Base-by-base conservation (phyloP, 2,329 filamentous ascomycete species). In the Phialemonium atrogriseum region DNA sequence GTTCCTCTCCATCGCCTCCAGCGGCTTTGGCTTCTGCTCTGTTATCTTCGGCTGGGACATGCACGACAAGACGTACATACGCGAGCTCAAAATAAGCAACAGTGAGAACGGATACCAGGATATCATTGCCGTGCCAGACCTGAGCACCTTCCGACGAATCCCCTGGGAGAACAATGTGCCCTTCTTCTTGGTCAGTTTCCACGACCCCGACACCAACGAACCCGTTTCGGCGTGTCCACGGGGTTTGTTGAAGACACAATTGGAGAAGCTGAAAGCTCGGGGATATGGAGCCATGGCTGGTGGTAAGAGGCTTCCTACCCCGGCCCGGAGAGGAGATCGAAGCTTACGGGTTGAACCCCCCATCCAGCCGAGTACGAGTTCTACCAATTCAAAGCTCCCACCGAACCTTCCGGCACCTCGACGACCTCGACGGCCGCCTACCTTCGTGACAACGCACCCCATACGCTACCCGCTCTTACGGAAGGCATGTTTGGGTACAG, bases 401-500 rank as follows among this genome's bases (percentile, higher is more conserved):
- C 62, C 12, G 47, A 56, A 14, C 50, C 63, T 22, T 57, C 64
- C 13, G 56, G 64, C 18, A 52, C 65, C 13, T 68, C 77, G 41
- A 71, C 70, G 7, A 76, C 79, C 18, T 78, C 82, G 0, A 83
- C 85, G 1, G 83, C 85, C 15, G 61, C 70, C 7, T 94, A 84
- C 55, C 72, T 93, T 22, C 70, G 74, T 48, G 64, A 80, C 6
- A 86, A 93, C 53, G 72, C 84, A 0, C 76, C 82, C 10, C 65
- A 80, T 29, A 58, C 76, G n/a, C 70, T 94, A 7, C 85, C 85
- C 1, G 67, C 82, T 15, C 62, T 95, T 30, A 94, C 88, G 7
- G 84, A 94, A 51, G 88, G 88, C 50, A 94, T 94, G 88, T 94
- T 94, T 48, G 88, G 87, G 37, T 95, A 95, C 64, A 91, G 84